phyloP scores from a whole-genome alignment of 345 rosid genomes.

The Syzygium jambos region DNA sequence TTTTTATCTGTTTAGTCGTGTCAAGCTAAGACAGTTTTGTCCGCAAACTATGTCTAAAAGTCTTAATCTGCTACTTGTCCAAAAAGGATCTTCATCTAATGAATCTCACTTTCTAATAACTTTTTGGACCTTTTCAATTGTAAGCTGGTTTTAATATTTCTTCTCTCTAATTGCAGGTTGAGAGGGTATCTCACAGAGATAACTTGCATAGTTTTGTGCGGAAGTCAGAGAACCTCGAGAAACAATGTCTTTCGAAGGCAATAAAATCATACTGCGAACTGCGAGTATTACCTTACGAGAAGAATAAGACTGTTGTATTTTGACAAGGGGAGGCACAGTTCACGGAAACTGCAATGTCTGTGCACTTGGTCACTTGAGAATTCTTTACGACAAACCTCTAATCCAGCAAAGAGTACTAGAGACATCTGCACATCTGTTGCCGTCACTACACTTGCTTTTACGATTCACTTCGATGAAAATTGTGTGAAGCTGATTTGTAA shows the following conservation, averaged over 20 bases:
- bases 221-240: constrained; percentile 93
- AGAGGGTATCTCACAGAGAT: constrained; percentile 89
- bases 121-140: not conserved
- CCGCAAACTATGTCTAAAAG: not conserved
- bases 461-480: not conserved
- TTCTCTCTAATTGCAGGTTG: constrained; percentile 51
- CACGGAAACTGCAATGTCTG: not conserved
- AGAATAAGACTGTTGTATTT: constrained; percentile 72
- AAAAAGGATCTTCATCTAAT: not conserved
- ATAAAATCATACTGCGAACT: constrained; percentile 78
- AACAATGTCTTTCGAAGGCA: constrained; percentile 77
- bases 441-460: not conserved
- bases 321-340: constrained; percentile 7
- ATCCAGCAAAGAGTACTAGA: not conserved
- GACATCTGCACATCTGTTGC: not conserved
- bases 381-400: not conserved
- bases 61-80: not conserved
- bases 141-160: not conserved
- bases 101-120: not conserved
- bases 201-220: constrained; percentile 66
- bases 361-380: not conserved
- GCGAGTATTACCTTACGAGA: constrained; percentile 66
- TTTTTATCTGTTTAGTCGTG: not conserved
- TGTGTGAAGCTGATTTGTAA: not conserved
- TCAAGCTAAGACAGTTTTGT: not conserved